Evolutionary conservation across 306 rosid genomes (phyloP), one percentile per base, ranked within the genome.

Genomic region (Trichosanthes cucumerina): DNA sequence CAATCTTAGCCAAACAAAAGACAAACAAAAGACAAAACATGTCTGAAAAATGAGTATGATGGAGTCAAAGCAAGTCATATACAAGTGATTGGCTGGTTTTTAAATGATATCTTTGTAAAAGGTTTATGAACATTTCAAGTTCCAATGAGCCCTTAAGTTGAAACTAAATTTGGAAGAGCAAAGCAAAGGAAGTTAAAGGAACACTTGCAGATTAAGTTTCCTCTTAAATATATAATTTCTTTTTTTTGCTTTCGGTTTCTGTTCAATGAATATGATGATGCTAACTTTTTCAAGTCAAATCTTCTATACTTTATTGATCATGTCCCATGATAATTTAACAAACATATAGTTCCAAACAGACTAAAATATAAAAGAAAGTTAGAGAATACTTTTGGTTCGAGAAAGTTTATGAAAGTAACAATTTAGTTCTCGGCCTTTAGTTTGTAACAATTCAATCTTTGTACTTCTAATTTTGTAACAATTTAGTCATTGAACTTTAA

Each of bases 61-160:
- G 6, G 28, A 39, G 19, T 38, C 47, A 66, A 66, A 66, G 19
- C 2, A 34, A 14, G 23, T 36, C 47, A 34, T 36, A 34, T 9
- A 34, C 24, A 58, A 58, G 64, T 58, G 34, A 58, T 58, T 0
- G 5, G 34, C 6, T 58, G 64, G 65, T 59, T 26, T 11, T 15
- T 15, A 33, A 33, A 14, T 31, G 28, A 23, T 69, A 11, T 11
- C 18, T 69, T 69, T 38, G 73, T 65, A 19, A 65, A 19, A 65
- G 49, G 73, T 65, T 19, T 38, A 65, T 65, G 49, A 65, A 36
- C 23, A 63, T 65, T 65, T 38, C 73, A 65, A 65, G 47, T 65
- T 65, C 73, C 73, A 65, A 65, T 65, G 73, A 65, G 47, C 49
- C 73, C 38, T 65, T 65, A 65, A 65, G 49, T 65, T 65, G 49